These are phyloP conservation scores for Austroboletus rostrupii DNA, from an alignment of 1,284 basidiomycete species.

Conservation along the genomic window DNA sequence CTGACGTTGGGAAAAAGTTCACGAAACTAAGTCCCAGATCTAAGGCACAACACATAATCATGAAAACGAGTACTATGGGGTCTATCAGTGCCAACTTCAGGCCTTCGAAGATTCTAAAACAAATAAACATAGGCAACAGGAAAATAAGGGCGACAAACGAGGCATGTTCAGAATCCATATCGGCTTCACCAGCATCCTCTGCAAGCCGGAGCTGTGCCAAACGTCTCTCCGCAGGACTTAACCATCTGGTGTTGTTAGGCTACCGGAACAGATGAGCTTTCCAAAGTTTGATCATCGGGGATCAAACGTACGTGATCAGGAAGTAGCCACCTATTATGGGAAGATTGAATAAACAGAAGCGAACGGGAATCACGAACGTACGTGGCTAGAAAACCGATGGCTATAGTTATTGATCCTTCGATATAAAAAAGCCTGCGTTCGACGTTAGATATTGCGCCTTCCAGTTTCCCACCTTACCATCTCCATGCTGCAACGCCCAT, in stretches of 20 bases:
- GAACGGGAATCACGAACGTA: slow-evolving; percentile 25
- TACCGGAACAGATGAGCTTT: slow-evolving; percentile 17
- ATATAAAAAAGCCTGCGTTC: not conserved
- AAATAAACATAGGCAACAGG: not conserved
- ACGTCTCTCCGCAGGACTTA: slow-evolving; percentile 52
- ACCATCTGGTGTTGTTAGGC: slow-evolving; percentile 66
- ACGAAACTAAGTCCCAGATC: slow-evolving; percentile 66
- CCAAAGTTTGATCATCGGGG: too few species aligned
- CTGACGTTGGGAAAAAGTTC: slow-evolving; percentile 69
- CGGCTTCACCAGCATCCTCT: slow-evolving; percentile 70
- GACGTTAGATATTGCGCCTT: not conserved
- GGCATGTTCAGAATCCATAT: slow-evolving; percentile 52
- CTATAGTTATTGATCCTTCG: slow-evolving; percentile 54
- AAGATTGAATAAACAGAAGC: not conserved
- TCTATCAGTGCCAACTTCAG: slow-evolving; percentile 48
- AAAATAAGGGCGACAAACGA: slow-evolving; percentile 39
- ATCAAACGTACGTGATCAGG: slow-evolving; percentile 28
- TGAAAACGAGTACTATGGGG: slow-evolving; percentile 38
- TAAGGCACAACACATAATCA: slow-evolving; percentile 50
- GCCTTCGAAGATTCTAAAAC: slow-evolving; percentile 45
- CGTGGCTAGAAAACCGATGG: slow-evolving; percentile 53
- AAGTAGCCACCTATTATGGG: slow-evolving; percentile 39
- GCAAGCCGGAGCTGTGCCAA: slow-evolving; percentile 68
- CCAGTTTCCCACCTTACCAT: slow-evolving; percentile 40
- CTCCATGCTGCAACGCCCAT: slow-evolving; percentile 68